Percentiles rank a stretch among this genome's conserved stretches.
Evolutionary conservation across 176 grass and related monocot genomes (phyloP).

Genomic region (Triticum timopheevii): DNA sequence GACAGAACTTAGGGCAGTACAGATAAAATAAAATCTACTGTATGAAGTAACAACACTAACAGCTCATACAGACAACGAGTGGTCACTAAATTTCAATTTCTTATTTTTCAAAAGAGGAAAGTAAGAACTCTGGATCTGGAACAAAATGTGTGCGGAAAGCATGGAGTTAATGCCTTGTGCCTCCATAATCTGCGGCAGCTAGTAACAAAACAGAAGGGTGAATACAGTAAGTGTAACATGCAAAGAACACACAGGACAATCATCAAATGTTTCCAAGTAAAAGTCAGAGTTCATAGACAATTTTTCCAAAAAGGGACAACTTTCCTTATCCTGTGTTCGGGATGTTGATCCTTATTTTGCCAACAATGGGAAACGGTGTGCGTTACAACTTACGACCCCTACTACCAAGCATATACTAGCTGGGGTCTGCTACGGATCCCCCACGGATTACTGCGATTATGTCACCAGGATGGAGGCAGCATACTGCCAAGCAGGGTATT

Average conservation of each 20-base stretch:
- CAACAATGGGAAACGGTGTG: background rate
- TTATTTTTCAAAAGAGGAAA: background rate
- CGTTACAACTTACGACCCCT: no score
- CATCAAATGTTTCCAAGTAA: background rate
- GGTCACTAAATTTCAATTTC: background rate
- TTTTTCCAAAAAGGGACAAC: background rate
- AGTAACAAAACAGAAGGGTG: background rate
- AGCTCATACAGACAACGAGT: background rate
- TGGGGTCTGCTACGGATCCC: no score
- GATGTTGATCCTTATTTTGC: background rate
- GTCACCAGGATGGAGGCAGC: no score
- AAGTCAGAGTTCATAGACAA: background rate
- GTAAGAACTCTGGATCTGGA: background rate
- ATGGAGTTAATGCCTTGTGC: background rate
- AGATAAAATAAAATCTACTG: slow-evolving; percentile 4
- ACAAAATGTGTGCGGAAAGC: background rate
- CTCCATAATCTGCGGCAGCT: background rate
- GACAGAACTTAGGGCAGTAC: background rate
- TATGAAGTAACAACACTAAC: background rate
- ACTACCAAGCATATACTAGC: no score
- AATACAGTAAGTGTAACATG: background rate
- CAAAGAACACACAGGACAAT: background rate
- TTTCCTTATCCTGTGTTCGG: background rate
- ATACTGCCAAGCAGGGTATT: no score
- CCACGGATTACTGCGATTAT: no score